Evolutionary conservation across 139 green algal species (phyloP), one percentile per base, ranked within the genome.

Genomic region (Coelastrella sp.): DNA sequence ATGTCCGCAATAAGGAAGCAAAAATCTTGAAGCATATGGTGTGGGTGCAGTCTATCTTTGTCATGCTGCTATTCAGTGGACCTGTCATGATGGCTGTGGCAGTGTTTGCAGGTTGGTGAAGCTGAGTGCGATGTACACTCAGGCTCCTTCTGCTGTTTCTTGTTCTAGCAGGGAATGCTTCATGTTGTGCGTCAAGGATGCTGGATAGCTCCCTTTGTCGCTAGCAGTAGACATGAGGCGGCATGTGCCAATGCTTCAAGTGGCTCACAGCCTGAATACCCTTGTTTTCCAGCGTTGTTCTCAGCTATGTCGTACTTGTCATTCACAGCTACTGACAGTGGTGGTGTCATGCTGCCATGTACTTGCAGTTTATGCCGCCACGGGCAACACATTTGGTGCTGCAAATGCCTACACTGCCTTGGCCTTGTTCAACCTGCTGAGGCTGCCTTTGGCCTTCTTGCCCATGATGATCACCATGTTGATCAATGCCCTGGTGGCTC

Each of bases 401-500:
- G 84, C 92, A 15, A 84, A 83, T 50, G 93, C 96, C 68, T 99
- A 98, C 90, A 94, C 96, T 17, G 90, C 96, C 1, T 94, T 99
- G 57, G 85, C 96, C 37, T 91, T 98, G 27, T 99, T 99, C 84
- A 92, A 92, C 41, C 91, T 99, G 79, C 94, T 99, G 90, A 94
- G 97, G 72, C 96, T 98, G 82, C 96, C 97, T 6, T 90, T 99
- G 81, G 89, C 94, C 50, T 96, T 98, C 83, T 89, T 99, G 53
- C 96, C 96, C 50, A 95, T 98, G 86, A 80, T 86, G 64, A 75
- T 93, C 67, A 91, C 85, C 35, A 88, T 86, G 83, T 60, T 92
- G 21, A 73, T 93, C 64, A 95, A 95, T 81, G 92, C 92, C 0
- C 72, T 91, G 30, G 86, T 95, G 21, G 91, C 89, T 19, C 77